phyloP scores from a whole-genome alignment of 2,329 filamentous ascomycete genomes.

The Macrophomina phaseolina region DNA sequence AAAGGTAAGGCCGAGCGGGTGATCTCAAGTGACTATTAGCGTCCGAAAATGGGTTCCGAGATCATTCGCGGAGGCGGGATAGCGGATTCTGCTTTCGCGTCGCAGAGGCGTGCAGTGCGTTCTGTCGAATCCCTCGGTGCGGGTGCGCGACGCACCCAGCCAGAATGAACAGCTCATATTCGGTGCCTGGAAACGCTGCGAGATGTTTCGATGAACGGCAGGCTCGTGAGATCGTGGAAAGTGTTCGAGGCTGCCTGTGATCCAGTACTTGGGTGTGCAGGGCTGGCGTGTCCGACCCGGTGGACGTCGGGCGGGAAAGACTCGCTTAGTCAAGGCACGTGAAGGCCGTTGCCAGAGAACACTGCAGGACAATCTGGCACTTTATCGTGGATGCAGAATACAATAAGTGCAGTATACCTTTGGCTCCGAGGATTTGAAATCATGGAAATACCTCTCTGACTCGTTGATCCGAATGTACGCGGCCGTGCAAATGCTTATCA shows the following conservation, averaged over 20 bases:
- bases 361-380: neutral
- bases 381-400: neutral
- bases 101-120: slow-evolving; percentile 4
- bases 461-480: neutral
- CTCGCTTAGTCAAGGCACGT: slow-evolving; percentile 25
- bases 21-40: neutral
- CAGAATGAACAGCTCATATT: neutral
- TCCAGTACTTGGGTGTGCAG: slow-evolving; percentile 15
- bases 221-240: slow-evolving; percentile 8
- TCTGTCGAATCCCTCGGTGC: slow-evolving; percentile 4
- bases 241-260: slow-evolving; percentile 9
- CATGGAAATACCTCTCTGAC: neutral
- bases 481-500: slow-evolving; percentile 17
- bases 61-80: neutral
- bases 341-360: slow-evolving; percentile 1
- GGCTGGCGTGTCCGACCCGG: slow-evolving; percentile 22
- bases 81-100: neutral
- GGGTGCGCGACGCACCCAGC: neutral
- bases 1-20: neutral
- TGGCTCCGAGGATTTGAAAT: neutral
- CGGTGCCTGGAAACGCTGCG: neutral
- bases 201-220: slow-evolving; percentile 1
- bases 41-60: neutral
- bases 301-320: slow-evolving; percentile 19
- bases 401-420: neutral